Evolutionary conservation across 768 basidiomycete species (phyloP).

Genomic region (Amanita exitialis): DNA sequence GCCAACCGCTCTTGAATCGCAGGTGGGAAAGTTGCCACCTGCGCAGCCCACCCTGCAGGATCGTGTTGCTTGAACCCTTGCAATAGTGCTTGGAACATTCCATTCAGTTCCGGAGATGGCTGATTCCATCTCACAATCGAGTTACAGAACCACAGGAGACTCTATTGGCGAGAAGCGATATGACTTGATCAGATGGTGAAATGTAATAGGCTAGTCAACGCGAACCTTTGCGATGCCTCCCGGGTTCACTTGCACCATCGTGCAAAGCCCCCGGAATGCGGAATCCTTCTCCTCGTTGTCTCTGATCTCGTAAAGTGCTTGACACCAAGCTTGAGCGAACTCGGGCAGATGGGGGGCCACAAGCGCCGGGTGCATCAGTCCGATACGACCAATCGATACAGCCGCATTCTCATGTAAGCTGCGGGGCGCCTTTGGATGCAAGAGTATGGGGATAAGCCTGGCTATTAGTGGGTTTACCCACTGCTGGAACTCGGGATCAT

Average conservation of each 20-base stretch:
- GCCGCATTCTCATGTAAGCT: constrained; percentile 97
- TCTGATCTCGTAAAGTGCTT: constrained; percentile 93
- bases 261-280: constrained; percentile 95
- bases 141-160: constrained; percentile 96
- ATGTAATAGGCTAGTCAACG: constrained; percentile 3
- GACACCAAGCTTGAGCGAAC: constrained; percentile 96
- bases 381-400: constrained; percentile 94
- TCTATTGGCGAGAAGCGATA: constrained; percentile 34
- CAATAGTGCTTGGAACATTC: constrained; percentile 88
- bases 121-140: constrained; percentile 93
- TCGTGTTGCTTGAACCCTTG: constrained; percentile 87
- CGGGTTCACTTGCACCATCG: constrained; percentile 90
- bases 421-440: constrained; percentile 88
- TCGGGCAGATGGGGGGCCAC: constrained; percentile 85
- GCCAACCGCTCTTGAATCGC: constrained; percentile 82
- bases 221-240: constrained; percentile 85
- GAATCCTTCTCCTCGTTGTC: constrained; percentile 99
- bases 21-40: constrained; percentile 77
- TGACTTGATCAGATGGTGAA: background rate
- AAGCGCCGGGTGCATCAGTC: constrained; percentile 80
- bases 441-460: constrained; percentile 84
- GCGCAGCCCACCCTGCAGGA: constrained; percentile 75
- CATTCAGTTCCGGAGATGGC: constrained; percentile 85
- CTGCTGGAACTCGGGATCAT: constrained; percentile 82
- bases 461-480: constrained; percentile 85